A percentile compares a stretch with the other conserved stretches of the same genome.
phyloP scores from a whole-genome alignment of 176 grass and related monocot genomes.

The Aegilops sharonensis region DNA sequence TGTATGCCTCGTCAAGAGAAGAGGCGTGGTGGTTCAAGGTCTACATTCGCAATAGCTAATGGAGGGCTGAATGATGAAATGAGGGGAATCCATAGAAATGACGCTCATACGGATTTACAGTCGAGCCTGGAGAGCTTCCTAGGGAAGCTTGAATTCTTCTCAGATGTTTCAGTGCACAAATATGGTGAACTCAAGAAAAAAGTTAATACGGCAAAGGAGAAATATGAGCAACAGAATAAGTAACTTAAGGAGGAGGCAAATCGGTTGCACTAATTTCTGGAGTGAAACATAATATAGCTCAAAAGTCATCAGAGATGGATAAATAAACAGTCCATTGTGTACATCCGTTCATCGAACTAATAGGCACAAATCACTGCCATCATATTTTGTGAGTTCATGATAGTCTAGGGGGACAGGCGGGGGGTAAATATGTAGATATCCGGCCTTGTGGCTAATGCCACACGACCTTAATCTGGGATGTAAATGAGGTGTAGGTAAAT shows the following conservation, averaged over 20 bases:
- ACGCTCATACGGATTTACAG: constrained; percentile 52
- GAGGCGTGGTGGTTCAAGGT: constrained; percentile 46
- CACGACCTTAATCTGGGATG: constrained; percentile 23
- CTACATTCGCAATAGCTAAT: constrained; percentile 50
- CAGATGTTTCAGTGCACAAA: constrained; percentile 40
- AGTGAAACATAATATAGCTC: neutral
- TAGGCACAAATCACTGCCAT: constrained; percentile 24
- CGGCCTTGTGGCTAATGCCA: constrained; percentile 3
- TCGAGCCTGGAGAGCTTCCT: constrained; percentile 66
- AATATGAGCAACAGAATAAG: constrained; percentile 35
- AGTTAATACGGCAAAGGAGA: constrained; percentile 28
- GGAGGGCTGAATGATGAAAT: constrained; percentile 24
- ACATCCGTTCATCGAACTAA: constrained; percentile 34
- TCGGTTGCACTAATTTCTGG: constrained; percentile 23
- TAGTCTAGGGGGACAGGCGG: constrained; percentile 32
- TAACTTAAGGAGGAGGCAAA: constrained; percentile 16
- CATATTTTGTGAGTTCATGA: constrained; percentile 33
- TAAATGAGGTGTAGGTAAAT: constrained; percentile 54
- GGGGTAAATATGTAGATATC: constrained; percentile 34
- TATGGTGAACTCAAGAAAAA: constrained; percentile 49
- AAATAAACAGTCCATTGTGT: constrained; percentile 24
- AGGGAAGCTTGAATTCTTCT: constrained; percentile 50
- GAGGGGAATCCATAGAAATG: constrained; percentile 35
- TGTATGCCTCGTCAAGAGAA: constrained; percentile 69
- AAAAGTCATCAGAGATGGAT: constrained; percentile 32